Evolutionary conservation across 345 rosid genomes (phyloP).

Genomic region (Geranium rotundifolium): DNA sequence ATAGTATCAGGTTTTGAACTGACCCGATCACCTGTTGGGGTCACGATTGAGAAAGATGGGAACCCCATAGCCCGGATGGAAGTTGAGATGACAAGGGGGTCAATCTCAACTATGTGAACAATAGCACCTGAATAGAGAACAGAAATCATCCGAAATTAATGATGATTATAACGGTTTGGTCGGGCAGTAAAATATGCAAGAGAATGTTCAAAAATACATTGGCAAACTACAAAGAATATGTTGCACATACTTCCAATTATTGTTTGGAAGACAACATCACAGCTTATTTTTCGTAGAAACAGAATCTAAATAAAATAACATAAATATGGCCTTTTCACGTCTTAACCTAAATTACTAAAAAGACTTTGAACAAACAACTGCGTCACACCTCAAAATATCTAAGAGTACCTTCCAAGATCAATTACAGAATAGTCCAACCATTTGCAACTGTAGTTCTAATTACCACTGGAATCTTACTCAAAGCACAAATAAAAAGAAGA

Average conservation of each 20-base stretch:
- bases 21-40: slow-evolving; percentile 32
- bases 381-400: neutral
- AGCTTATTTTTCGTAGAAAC: neutral
- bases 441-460: neutral
- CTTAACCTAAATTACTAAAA: neutral
- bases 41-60: slow-evolving; percentile 59
- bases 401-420: neutral
- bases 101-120: slow-evolving; percentile 68
- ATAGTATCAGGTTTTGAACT: slow-evolving; percentile 29
- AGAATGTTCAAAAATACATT: no score
- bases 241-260: neutral
- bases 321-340: neutral
- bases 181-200: no score
- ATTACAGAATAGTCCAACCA: neutral
- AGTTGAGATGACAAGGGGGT: slow-evolving; percentile 69
- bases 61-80: slow-evolving; percentile 78
- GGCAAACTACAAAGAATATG: slow-evolving; percentile 5
- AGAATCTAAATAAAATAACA: neutral
- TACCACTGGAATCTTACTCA: neutral
- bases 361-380: neutral
- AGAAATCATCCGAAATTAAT: slow-evolving; percentile 5
- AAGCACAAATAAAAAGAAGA: neutral
- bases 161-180: neutral
- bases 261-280: neutral
- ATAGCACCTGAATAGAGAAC: slow-evolving; percentile 45